phyloP scores from a whole-genome alignment of 495 filamentous ascomycete species.

The Penicillium cataractarum region DNA sequence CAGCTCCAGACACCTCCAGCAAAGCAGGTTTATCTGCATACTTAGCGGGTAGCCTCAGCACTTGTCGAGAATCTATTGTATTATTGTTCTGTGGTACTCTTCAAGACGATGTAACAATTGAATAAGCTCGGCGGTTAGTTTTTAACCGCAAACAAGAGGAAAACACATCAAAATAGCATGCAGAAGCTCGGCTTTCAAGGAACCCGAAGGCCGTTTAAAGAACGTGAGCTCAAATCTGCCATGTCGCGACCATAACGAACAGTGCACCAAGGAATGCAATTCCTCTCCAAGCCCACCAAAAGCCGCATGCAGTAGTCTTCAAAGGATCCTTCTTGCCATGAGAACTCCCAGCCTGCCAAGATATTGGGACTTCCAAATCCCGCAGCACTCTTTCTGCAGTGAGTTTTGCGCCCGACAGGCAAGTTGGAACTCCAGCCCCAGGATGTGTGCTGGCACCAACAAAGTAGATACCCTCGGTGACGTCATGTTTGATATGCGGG shows the following conservation, averaged over 20 bases:
- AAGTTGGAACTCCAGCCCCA: constrained; percentile 71
- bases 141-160: not conserved
- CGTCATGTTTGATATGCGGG: constrained; percentile 55
- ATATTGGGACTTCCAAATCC: constrained; percentile 5
- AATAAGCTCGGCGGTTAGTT: not conserved
- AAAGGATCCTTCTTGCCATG: not conserved
- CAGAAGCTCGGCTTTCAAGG: not conserved
- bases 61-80: not conserved
- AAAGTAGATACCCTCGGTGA: constrained; percentile 57
- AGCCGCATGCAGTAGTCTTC: not conserved
- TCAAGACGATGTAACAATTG: not conserved
- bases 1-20: not conserved
- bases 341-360: not conserved
- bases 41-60: not conserved
- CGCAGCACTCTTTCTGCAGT: constrained; percentile 59
- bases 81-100: too few species aligned
- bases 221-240: not conserved
- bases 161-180: not conserved
- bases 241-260: not conserved
- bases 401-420: constrained; percentile 64
- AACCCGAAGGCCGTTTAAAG: not conserved
- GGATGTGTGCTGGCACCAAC: constrained; percentile 73
- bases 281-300: not conserved
- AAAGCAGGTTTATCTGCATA: constrained; percentile 3
- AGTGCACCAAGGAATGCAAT: not conserved